Conservation (phyloP, 805 yeast genomes). For the Sugiyamaella floridensis region DNA sequence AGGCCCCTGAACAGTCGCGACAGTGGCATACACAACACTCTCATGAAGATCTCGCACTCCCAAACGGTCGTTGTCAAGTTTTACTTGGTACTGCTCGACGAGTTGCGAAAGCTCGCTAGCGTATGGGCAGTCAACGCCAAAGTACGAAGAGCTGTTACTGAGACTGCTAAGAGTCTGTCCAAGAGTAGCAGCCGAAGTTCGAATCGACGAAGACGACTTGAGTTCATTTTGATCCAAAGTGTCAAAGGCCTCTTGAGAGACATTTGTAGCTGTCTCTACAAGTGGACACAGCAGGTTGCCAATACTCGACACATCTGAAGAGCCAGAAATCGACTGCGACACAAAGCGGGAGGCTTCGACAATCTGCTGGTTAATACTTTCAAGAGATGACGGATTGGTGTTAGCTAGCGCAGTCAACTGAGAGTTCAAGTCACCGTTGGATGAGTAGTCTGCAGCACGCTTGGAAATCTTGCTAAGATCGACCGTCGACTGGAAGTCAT, state of each 20-base stretch:
- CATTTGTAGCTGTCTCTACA: neutral
- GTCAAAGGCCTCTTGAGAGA: neutral
- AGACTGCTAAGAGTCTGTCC: constrained; percentile 3
- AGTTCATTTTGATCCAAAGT: neutral
- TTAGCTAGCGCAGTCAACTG: neutral
- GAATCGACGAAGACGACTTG: neutral
- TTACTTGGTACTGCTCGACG: neutral
- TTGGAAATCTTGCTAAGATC: neutral
- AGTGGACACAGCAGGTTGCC: constrained; percentile 7
- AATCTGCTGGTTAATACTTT: neutral
- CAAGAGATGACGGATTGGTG: neutral
- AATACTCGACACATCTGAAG: neutral
- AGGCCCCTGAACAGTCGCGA: neutral
- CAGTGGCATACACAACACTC: neutral
- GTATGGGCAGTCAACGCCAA: constrained; percentile 2
- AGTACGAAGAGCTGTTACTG: neutral
- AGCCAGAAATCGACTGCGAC: neutral
- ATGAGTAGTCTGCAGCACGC: neutral
- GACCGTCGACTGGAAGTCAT: neutral
- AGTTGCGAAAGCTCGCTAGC: neutral
- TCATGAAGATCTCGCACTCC: neutral
- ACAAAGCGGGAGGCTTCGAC: neutral
- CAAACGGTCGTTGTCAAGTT: neutral
- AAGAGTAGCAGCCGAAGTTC: constrained; percentile 1
- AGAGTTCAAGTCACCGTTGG: neutral